Percentiles rank a stretch among this genome's conserved stretches.
These are phyloP conservation scores for Geotrichum macrosporum DNA, from an alignment of 1,139 yeast genomes.

Conservation along the genomic window DNA sequence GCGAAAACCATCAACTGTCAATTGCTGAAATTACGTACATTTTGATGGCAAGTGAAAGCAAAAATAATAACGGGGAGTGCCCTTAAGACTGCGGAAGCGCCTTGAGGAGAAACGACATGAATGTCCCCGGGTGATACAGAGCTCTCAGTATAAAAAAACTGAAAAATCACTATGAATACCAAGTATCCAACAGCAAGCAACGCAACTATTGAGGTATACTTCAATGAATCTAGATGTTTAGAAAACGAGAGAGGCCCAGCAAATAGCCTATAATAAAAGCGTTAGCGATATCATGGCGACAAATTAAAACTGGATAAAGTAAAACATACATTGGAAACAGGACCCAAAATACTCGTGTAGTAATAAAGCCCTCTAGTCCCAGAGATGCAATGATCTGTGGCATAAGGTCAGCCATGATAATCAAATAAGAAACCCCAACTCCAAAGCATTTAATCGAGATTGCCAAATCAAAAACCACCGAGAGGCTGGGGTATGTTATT, in stretches of 20 bases:
- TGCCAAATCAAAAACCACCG: constrained; percentile 79
- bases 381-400: constrained; percentile 47
- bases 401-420: constrained; percentile 85
- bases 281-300: neutral
- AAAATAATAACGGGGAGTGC: constrained; percentile 89
- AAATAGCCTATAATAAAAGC: constrained; percentile 36
- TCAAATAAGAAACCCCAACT: constrained; percentile 82
- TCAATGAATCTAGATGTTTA: constrained; percentile 74
- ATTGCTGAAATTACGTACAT: constrained; percentile 24
- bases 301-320: neutral
- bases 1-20: neutral
- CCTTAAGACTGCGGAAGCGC: constrained; percentile 58
- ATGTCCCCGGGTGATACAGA: constrained; percentile 51
- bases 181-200: constrained; percentile 75
- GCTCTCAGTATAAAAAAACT: constrained; percentile 50
- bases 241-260: constrained; percentile 74
- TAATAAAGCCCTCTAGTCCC: constrained; percentile 25
- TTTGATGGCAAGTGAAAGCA: constrained; percentile 95
- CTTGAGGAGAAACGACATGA: constrained; percentile 51
- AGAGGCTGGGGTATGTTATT: constrained; percentile 76
- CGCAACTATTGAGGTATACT: constrained; percentile 82
- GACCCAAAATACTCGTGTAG: constrained; percentile 56
- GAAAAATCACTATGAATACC: constrained; percentile 64
- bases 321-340: constrained; percentile 46
- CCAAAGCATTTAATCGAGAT: constrained; percentile 92